Evolutionary conservation across 2,329 filamentous ascomycete genomes (phyloP).

Genomic region (Curvularia eragrostidis): DNA sequence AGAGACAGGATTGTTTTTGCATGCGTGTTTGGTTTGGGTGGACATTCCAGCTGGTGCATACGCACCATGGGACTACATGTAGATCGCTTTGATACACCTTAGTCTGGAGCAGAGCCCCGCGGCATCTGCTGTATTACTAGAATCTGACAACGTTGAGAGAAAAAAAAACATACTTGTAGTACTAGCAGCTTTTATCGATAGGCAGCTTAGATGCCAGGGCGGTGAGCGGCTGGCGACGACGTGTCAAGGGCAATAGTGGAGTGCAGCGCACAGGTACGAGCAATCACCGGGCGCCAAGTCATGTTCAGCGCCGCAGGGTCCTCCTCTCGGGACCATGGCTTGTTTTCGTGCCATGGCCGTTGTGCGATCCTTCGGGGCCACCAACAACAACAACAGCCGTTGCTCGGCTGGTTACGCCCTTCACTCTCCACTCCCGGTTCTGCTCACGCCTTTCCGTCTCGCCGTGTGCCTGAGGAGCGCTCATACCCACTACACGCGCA

Average conservation of each 20-base stretch:
- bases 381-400: conserved; percentile 8
- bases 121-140: not conserved
- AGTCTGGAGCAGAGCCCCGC: not conserved
- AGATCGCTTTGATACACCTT: conserved; percentile 3
- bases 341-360: conserved; percentile 2
- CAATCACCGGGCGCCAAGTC: conserved; percentile 22
- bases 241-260: conserved; percentile 11
- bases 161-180: not conserved
- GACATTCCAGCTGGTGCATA: not conserved
- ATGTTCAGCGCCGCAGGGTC: conserved; percentile 24
- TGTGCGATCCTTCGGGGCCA: conserved; percentile 5
- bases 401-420: not conserved
- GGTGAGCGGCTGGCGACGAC: conserved; percentile 12
- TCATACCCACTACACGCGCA: conserved; percentile 14
- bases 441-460: not conserved
- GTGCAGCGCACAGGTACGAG: conserved; percentile 8
- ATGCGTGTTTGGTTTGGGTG: not conserved
- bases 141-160: not conserved
- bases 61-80: conserved; percentile 5
- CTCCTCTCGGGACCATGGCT: conserved; percentile 10
- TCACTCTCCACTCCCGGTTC: conserved; percentile 1
- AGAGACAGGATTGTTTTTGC: conserved; percentile 42
- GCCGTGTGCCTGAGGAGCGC: conserved; percentile 7
- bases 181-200: not conserved
- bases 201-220: not conserved